Percentiles rank a stretch among this genome's conserved stretches.
Evolutionary conservation across 805 yeast genomes (phyloP).

Genomic region (Candida vartiovaarae): DNA sequence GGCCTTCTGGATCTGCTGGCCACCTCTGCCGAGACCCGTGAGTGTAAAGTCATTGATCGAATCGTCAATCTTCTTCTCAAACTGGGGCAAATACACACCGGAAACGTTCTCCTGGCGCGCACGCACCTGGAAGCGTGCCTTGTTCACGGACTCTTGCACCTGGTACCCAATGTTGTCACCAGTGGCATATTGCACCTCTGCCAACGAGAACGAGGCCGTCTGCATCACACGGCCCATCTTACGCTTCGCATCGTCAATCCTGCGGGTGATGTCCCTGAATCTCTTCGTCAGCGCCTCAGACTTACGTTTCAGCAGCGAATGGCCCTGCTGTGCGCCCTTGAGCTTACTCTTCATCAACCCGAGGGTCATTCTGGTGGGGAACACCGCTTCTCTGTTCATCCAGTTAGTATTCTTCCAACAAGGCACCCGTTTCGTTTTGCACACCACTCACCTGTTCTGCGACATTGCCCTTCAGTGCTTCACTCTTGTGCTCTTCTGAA

Average conservation of each 20-base stretch:
- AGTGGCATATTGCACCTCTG: constrained; percentile 95
- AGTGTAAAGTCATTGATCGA: constrained; percentile 88
- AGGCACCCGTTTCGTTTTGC: too few relatives aligned
- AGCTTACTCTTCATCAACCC: constrained; percentile 91
- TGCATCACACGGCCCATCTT: constrained; percentile 99
- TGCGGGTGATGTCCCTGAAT: constrained; percentile 88
- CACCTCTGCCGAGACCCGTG: constrained; percentile 98
- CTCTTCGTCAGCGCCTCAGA: constrained; percentile 96
- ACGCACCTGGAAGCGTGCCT: constrained; percentile 83
- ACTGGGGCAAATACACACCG: constrained; percentile 91
- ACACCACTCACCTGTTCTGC: constrained; percentile 12
- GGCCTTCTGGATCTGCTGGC: constrained; percentile 95
- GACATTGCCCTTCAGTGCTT: neutral
- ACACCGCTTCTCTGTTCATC: constrained; percentile 75
- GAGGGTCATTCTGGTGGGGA: constrained; percentile 96
- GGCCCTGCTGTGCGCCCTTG: constrained; percentile 97
- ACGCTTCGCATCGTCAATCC: constrained; percentile 80
- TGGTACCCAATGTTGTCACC: constrained; percentile 95
- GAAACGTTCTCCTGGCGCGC: constrained; percentile 95
- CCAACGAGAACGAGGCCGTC: constrained; percentile 93
- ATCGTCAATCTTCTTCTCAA: constrained; percentile 78
- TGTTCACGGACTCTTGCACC: constrained; percentile 88
- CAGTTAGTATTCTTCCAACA: too few relatives aligned
- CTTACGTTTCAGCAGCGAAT: constrained; percentile 85
- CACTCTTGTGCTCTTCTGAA: neutral